These are phyloP conservation scores for Cryphonectria japonica DNA, from an alignment of 2,329 filamentous ascomycete species.

Conservation along the genomic window DNA sequence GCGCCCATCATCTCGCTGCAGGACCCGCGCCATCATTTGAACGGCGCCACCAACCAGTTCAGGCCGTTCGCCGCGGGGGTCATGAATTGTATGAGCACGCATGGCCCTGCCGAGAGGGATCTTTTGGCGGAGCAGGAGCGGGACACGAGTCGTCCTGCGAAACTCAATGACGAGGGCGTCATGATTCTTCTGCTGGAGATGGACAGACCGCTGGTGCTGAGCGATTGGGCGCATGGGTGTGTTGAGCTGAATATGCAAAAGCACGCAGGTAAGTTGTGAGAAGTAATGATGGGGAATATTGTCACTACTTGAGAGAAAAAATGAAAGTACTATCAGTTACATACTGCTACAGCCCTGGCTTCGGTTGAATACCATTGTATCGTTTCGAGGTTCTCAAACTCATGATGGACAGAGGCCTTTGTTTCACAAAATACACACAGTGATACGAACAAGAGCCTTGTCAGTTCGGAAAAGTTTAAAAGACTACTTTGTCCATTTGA, in stretches of 20 bases:
- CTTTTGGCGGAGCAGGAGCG: constrained; percentile 51
- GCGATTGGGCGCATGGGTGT: constrained; percentile 19
- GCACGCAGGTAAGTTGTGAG: not conserved
- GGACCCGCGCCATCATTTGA: constrained; percentile 43
- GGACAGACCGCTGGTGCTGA: constrained; percentile 18
- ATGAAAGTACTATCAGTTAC: no score
- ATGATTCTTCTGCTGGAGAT: constrained; percentile 16
- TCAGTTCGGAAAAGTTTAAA: not conserved
- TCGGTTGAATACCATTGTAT: no score
- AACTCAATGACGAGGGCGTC: constrained; percentile 4
- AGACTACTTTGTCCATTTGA: not conserved
- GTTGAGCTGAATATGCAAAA: constrained; percentile 4
- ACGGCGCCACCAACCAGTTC: constrained; percentile 45
- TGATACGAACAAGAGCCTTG: not conserved
- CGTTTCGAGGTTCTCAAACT: not conserved
- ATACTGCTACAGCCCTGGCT: no score
- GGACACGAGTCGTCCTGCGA: constrained; percentile 31
- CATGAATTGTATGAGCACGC: constrained; percentile 63
- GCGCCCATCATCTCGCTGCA: constrained; percentile 48
- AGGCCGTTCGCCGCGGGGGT: constrained; percentile 47
- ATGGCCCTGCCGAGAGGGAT: constrained; percentile 50
- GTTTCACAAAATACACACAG: not conserved
- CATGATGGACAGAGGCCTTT: not conserved
- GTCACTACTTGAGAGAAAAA: no score
- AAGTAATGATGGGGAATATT: not conserved